Base-by-base conservation (phyloP, 345 rosid genomes). In the Syzygium jambos region DNA sequence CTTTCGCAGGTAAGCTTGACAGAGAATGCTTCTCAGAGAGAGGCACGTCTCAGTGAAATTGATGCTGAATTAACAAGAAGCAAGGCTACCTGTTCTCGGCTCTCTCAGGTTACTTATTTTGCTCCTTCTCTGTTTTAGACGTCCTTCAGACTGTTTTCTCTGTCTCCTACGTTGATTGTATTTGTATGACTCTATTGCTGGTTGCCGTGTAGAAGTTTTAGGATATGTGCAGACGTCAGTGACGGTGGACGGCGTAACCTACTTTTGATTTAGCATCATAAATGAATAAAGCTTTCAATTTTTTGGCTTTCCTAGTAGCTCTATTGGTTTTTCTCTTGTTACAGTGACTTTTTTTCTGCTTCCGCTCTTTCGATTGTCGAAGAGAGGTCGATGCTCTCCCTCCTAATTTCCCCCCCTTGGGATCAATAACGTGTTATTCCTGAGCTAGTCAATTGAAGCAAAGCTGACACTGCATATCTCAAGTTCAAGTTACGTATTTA, bases 51-150 rank as follows among this genome's bases (percentile, higher is more conserved):
- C 41, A 91, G 93, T 92, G 95, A 98, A 90, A 90, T 92, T 41
- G 93, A 93, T 85, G 94, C 98, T 34, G 96, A 95, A 90, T 88
- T 95, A 90, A 91, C 94, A 9, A 97, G 98, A 12, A 89, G 92
- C 25, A 93, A 92, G 89, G 94, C 97, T 83, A 43, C 88, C 63
- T 93, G 95, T 89, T 85, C 93, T 90, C 99, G 99, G 23, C 91
- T 95, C 89, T 93, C 92, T 51, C 99, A 98, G 96, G 99, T 88
- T 27, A 13, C 57, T 83, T 51, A 15, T n/a, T n/a, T 49, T 73
- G 46, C 80, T 34, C 49, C 80, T 73, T 34, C 21, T 84, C 55
- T n/a, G 80, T 87, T 46, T 27, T 59, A 23, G 15, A 82, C 52
- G 7, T 73, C 5, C 55, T 87, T 87, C 22, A 82, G 43, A 51